Conservation (phyloP, 208 protist species). For the Trypanosoma platydactyli region DNA sequence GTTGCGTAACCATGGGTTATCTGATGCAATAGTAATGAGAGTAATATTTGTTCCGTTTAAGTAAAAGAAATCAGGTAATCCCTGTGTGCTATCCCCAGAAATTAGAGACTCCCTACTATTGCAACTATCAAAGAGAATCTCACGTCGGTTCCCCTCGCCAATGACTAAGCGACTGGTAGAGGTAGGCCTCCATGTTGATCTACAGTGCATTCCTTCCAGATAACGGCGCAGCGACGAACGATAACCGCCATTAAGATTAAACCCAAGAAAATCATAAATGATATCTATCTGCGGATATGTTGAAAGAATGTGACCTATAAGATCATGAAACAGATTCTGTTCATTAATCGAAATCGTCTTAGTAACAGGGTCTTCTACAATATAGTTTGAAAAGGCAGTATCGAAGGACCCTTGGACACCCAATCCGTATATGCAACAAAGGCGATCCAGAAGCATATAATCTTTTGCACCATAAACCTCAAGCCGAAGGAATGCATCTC, state of each 20-base stretch:
- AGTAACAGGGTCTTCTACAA: slow-evolving; percentile 60
- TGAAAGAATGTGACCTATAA: slow-evolving; percentile 58
- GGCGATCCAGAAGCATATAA: slow-evolving; percentile 65
- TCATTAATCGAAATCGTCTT: slow-evolving; percentile 50
- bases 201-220: slow-evolving; percentile 42
- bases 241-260: slow-evolving; percentile 69
- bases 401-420: slow-evolving; percentile 73
- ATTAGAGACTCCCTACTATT: slow-evolving; percentile 57
- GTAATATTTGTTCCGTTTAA: slow-evolving; percentile 62
- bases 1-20: slow-evolving; percentile 80
- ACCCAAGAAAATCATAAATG: slow-evolving; percentile 84
- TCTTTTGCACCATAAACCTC: slow-evolving; percentile 73
- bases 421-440: slow-evolving; percentile 85
- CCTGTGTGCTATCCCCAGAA: slow-evolving; percentile 65
- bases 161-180: slow-evolving; percentile 42
- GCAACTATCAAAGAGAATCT: slow-evolving; percentile 77
- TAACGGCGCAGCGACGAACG: slow-evolving; percentile 57
- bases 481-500: slow-evolving; percentile 82
- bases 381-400: slow-evolving; percentile 75
- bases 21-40: slow-evolving; percentile 80
- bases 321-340: slow-evolving; percentile 57
- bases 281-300: slow-evolving; percentile 70
- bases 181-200: slow-evolving; percentile 11
- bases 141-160: slow-evolving; percentile 28
- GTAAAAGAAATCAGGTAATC: slow-evolving; percentile 81